phyloP scores from a whole-genome alignment of 192 early-diverging fungal genomes.

The Funneliformis geosporum region DNA sequence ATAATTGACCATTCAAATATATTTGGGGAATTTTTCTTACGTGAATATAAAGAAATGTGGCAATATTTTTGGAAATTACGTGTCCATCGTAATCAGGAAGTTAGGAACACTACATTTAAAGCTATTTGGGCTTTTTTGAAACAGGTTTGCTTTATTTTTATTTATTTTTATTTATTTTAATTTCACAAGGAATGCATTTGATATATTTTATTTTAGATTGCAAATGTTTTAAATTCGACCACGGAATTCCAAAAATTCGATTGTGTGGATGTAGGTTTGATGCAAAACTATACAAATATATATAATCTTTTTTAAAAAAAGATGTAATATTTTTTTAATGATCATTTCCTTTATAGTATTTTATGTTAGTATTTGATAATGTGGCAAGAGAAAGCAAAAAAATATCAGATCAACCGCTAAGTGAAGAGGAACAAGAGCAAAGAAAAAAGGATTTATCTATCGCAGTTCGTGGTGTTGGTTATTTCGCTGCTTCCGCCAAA shows the following conservation, averaged over 20 bases:
- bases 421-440: slow-evolving; percentile 30
- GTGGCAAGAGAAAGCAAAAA: slow-evolving; percentile 11
- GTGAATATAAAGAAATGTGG: slow-evolving; percentile 7
- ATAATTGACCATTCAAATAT: slow-evolving; percentile 13
- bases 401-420: slow-evolving; percentile 37
- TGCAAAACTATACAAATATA: not conserved
- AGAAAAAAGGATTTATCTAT: slow-evolving; percentile 57
- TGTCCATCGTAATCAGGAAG: not conserved
- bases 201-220: slow-evolving; percentile 20
- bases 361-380: slow-evolving; percentile 48
- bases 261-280: slow-evolving; percentile 34
- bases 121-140: slow-evolving; percentile 33
- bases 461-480: slow-evolving; percentile 70
- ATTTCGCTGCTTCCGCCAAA: slow-evolving; percentile 63
- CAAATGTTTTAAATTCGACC: slow-evolving; percentile 6
- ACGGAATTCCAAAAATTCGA: slow-evolving; percentile 22
- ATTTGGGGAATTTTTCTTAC: not conserved
- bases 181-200: not conserved
- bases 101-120: not conserved
- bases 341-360: slow-evolving; percentile 42
- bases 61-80: slow-evolving; percentile 10
- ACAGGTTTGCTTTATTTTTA: slow-evolving; percentile 29
- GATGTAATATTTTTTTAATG: not conserved
- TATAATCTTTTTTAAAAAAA: not conserved
- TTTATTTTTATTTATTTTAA: not conserved